Base-by-base conservation (phyloP, 1,284 basidiomycete species). In the Cryptococcus deneoformans region DNA sequence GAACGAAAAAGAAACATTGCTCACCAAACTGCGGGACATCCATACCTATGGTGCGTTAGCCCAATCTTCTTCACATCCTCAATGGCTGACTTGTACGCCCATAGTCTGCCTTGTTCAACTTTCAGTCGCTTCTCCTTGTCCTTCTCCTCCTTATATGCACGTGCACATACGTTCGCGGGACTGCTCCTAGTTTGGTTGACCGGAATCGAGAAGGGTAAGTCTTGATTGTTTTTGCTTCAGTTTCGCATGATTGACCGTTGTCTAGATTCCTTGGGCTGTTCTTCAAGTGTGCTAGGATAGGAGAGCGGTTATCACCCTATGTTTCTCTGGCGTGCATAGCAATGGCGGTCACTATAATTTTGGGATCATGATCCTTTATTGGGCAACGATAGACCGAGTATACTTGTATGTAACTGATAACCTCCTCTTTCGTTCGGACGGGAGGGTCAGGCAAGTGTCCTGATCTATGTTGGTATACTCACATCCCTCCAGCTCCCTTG, bases 61-160 rank as follows among this genome's bases (percentile, higher is more conserved):
- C 6, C 42, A n/a, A 35, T 24, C 38, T 12, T 20, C 44, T 24
- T 10, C 45, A 44, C 36, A 0, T 37, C 1, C 1, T 12, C 9
- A 24, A 38, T 39, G 16, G 37, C 58, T 60, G 53, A 62, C 36
- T 20, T 20, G 20, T 20, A 20, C 2, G 20, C 20, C 20, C 20
- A 2, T 68, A 97, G 94, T 95, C 94, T 47, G 95, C 96, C 6
- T 83, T 99, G 40, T 97, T 99, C 86, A 95, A 97, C 81, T 99
- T 99, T 73, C 89, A 95, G 78, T 94, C 92, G 0, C 84, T 99
- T 16, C 83, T 99, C 11, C 86, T 96, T 66, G 92, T 96, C 72
- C 87, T 97, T 62, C 83, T 99, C 14, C 85, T 99, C 52, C 82
- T 90, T 73, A 93, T 98, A 61, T 99, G 96, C 81, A 98, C 95